These are phyloP conservation scores for Fusarium dlaminii DNA, from an alignment of 2,329 filamentous ascomycete species.

Conservation along the genomic window DNA sequence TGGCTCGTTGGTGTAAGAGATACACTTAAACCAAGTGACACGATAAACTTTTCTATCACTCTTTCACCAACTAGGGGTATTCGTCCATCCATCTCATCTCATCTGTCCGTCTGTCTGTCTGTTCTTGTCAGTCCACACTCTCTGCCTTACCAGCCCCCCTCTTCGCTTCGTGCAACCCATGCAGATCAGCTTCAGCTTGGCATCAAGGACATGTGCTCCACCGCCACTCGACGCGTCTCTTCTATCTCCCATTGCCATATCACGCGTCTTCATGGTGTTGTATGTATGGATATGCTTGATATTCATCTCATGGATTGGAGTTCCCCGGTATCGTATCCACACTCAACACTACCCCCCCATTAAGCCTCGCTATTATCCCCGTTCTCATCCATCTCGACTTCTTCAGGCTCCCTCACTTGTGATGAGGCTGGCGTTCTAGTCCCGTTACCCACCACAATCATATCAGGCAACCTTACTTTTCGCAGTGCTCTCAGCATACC, in stretches of 20 bases:
- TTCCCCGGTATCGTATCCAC: slow-evolving; percentile 31
- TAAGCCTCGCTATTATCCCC: slow-evolving; percentile 28
- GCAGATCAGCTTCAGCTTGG: slow-evolving; percentile 18
- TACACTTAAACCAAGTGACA: neutral
- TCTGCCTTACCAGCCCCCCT: neutral
- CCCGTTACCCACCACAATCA: slow-evolving; percentile 23
- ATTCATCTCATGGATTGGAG: slow-evolving; percentile 9
- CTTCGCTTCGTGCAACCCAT: slow-evolving; percentile 20
- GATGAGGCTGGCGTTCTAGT: slow-evolving; percentile 16
- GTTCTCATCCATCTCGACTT: slow-evolving; percentile 20
- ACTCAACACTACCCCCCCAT: slow-evolving; percentile 16
- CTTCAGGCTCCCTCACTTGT: slow-evolving; percentile 30
- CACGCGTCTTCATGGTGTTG: slow-evolving; percentile 41
- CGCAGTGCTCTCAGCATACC: slow-evolving; percentile 83
- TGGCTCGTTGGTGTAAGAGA: neutral
- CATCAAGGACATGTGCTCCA: slow-evolving; percentile 8
- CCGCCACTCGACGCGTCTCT: slow-evolving; percentile 35
- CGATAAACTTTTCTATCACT: neutral
- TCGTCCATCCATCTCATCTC: slow-evolving; percentile 31
- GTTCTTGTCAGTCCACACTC: neutral
- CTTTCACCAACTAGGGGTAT: slow-evolving; percentile 28
- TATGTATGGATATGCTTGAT: neutral
- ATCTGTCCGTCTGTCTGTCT: slow-evolving; percentile 4
- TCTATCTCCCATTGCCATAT: slow-evolving; percentile 22
- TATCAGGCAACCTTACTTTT: slow-evolving; percentile 55